phyloP scores from a whole-genome alignment of 805 yeast species.

The Pichia nanzhaoensis region DNA sequence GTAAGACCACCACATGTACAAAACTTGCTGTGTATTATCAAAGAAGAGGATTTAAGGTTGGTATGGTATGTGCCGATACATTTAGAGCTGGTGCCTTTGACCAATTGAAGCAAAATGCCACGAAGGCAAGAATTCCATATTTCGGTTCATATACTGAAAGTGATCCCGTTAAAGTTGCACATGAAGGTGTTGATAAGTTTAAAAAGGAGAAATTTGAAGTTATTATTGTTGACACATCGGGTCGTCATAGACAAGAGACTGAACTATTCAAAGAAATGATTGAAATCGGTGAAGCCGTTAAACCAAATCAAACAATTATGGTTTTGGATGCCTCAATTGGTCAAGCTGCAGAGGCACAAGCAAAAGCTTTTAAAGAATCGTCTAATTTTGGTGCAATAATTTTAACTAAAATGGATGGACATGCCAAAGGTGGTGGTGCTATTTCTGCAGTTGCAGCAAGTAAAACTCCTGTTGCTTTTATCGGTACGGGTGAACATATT shows the following conservation, averaged over 20 bases:
- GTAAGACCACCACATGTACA: slow-evolving; percentile 97
- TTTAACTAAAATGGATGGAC: slow-evolving; percentile 96
- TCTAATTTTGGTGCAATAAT: slow-evolving; percentile 93
- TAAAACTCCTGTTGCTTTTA: slow-evolving; percentile 87
- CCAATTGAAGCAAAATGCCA: slow-evolving; percentile 95
- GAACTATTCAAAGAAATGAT: slow-evolving; percentile 91
- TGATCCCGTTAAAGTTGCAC: slow-evolving; percentile 88
- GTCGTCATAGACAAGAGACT: slow-evolving; percentile 93
- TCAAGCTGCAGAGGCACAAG: slow-evolving; percentile 95
- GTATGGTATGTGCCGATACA: slow-evolving; percentile 97
- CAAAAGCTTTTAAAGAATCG: slow-evolving; percentile 88
- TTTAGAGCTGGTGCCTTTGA: slow-evolving; percentile 99
- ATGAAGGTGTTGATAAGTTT: slow-evolving; percentile 87
- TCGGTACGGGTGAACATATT: slow-evolving; percentile 98
- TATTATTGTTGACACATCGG: slow-evolving; percentile 95
- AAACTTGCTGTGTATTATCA: slow-evolving; percentile 92
- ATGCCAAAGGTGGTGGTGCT: slow-evolving; percentile 99
- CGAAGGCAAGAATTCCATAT: slow-evolving; percentile 88
- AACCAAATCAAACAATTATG: slow-evolving; percentile 96
- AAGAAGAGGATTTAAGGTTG: slow-evolving; percentile 88
- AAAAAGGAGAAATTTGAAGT: slow-evolving; percentile 87
- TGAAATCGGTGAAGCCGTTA: slow-evolving; percentile 79
- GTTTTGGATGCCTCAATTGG: slow-evolving; percentile 96
- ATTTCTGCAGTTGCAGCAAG: slow-evolving; percentile 98
- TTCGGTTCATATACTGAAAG: slow-evolving; percentile 94